Percentiles rank a stretch among this genome's conserved stretches.
These are phyloP conservation scores for Candida ulmi DNA, from an alignment of 805 yeast species.

Conservation along the genomic window DNA sequence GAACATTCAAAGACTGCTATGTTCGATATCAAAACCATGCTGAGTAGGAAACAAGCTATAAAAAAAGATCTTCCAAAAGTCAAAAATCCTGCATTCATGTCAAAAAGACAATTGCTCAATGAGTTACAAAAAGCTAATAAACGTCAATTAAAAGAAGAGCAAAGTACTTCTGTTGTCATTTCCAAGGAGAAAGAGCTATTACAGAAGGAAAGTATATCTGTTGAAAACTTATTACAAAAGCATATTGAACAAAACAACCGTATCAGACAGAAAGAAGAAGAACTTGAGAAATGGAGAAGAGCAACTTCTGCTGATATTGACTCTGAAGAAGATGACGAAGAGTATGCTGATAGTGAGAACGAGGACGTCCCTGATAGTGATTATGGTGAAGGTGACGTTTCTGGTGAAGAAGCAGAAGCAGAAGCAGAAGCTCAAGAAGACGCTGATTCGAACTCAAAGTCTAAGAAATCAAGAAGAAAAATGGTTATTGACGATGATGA, in stretches of 20 bases:
- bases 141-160: slow-evolving; percentile 46
- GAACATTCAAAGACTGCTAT: slow-evolving; percentile 28
- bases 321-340: slow-evolving; percentile 7
- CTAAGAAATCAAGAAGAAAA: slow-evolving; percentile 9
- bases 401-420: neutral
- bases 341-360: slow-evolving; percentile 5
- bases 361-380: slow-evolving; percentile 20
- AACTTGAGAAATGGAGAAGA: slow-evolving; percentile 18
- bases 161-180: slow-evolving; percentile 35
- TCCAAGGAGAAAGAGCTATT: slow-evolving; percentile 30
- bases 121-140: slow-evolving; percentile 38
- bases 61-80: slow-evolving; percentile 6
- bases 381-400: too few relatives aligned
- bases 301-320: slow-evolving; percentile 8
- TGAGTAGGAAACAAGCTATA: slow-evolving; percentile 22
- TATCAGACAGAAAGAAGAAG: slow-evolving; percentile 29
- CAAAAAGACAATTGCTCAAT: slow-evolving; percentile 27
- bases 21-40: slow-evolving; percentile 29
- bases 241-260: slow-evolving; percentile 18
- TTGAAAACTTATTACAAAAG: slow-evolving; percentile 18
- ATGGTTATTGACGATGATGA: slow-evolving; percentile 18
- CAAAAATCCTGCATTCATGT: slow-evolving; percentile 9
- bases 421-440: slow-evolving; percentile 3
- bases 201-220: slow-evolving; percentile 14
- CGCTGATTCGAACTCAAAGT: slow-evolving; percentile 4